Conservation (phyloP, 2,329 filamentous ascomycete species). For the Penicillium psychrosexuale region DNA sequence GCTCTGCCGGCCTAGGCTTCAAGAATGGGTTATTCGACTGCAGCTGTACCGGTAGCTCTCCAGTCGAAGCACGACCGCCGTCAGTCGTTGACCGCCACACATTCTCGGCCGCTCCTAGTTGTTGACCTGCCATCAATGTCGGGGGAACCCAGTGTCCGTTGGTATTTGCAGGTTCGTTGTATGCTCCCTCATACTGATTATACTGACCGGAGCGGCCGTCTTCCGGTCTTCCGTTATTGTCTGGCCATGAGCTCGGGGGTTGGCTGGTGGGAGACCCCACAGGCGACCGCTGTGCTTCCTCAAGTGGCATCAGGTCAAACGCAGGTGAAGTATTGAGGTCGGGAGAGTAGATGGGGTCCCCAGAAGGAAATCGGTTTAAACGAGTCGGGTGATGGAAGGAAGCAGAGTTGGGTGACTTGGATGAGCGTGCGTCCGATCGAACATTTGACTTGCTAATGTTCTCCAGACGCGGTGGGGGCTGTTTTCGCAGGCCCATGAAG, state of each 20-base stretch:
- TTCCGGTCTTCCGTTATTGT: constrained; percentile 22
- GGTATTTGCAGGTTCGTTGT: constrained; percentile 5
- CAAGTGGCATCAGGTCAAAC: constrained; percentile 38
- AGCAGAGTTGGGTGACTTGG: constrained; percentile 31
- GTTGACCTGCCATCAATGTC: constrained; percentile 23
- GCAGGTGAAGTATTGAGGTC: constrained; percentile 39
- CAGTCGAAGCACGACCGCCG: constrained; percentile 12
- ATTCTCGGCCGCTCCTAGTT: constrained; percentile 21
- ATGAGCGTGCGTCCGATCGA: constrained; percentile 31
- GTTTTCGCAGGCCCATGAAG: constrained; percentile 42
- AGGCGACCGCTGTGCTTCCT: constrained; percentile 38
- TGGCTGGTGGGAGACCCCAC: constrained; percentile 29
- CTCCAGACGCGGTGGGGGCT: constrained; percentile 36
- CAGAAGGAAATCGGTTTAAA: constrained; percentile 27
- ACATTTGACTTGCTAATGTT: constrained; percentile 33
- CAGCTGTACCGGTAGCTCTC: constrained; percentile 31
- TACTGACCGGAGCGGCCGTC: constrained; percentile 10
- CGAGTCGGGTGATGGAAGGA: constrained; percentile 29
- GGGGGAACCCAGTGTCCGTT: constrained; percentile 20
- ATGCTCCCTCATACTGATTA: constrained; percentile 7
- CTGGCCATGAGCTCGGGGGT: constrained; percentile 33
- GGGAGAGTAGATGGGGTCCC: constrained; percentile 37
- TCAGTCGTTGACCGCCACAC: constrained; percentile 18
- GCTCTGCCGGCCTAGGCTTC: constrained; percentile 24
- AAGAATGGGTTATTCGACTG: constrained; percentile 43